Evolutionary conservation across 2,329 filamentous ascomycete species (phyloP).

Genomic region (Claviceps sp.): DNA sequence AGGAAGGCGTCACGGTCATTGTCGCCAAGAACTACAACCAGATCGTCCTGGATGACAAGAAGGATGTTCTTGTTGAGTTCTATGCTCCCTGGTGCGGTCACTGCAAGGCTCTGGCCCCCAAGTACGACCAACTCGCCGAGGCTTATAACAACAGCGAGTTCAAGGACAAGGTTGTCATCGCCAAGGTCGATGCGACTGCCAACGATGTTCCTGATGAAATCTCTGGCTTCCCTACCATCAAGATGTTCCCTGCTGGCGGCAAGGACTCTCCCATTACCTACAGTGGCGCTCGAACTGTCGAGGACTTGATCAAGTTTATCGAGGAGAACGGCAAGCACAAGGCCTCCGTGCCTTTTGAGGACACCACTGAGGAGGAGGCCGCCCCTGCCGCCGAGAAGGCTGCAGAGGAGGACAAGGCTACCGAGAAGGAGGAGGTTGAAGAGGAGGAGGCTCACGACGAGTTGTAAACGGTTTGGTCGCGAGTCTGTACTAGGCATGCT

Average conservation of each 20-base stretch:
- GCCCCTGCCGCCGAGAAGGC: constrained; percentile 38
- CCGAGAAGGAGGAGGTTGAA: constrained; percentile 25
- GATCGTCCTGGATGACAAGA: constrained; percentile 80
- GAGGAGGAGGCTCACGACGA: constrained; percentile 47
- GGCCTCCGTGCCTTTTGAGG: constrained; percentile 48
- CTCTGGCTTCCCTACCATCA: constrained; percentile 97
- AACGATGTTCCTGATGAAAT: constrained; percentile 98
- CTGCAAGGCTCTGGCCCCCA: constrained; percentile 95
- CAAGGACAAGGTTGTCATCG: constrained; percentile 77
- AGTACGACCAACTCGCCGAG: constrained; percentile 84
- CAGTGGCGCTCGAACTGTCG: constrained; percentile 72
- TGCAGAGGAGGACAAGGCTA: constrained; percentile 29
- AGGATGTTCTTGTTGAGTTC: constrained; percentile 97
- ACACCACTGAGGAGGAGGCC: constrained; percentile 43
- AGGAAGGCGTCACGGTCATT: constrained; percentile 79
- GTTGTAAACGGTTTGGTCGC: constrained; percentile 44
- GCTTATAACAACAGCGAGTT: constrained; percentile 67
- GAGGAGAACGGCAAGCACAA: constrained; percentile 90
- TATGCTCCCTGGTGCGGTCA: constrained; percentile 99
- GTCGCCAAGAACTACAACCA: constrained; percentile 92
- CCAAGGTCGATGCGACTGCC: constrained; percentile 91
- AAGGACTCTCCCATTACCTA: constrained; percentile 82
- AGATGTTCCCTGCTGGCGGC: constrained; percentile 82
- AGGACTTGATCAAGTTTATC: constrained; percentile 86
- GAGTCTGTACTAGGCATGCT: constrained; percentile 1